Evolutionary conservation across 2,329 filamentous ascomycete genomes (phyloP).

Genomic region (Alternaria angustiovoidea): DNA sequence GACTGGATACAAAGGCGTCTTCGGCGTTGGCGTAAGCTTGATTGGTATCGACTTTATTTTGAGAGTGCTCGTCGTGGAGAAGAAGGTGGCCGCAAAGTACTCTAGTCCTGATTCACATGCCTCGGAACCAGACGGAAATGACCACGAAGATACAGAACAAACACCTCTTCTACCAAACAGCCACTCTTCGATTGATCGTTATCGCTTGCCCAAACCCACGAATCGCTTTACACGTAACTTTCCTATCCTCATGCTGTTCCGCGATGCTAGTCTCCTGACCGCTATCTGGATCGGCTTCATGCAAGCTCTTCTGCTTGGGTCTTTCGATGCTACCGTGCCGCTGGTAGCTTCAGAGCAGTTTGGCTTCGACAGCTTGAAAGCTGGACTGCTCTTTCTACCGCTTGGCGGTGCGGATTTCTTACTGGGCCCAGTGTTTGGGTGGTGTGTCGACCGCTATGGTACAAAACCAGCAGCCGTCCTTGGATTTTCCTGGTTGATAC

Average conservation of each 20-base stretch:
- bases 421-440: slow-evolving; percentile 58
- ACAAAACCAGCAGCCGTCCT: slow-evolving; percentile 54
- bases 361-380: slow-evolving; percentile 54
- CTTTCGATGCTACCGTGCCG: slow-evolving; percentile 60
- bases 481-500: slow-evolving; percentile 55
- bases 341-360: slow-evolving; percentile 55
- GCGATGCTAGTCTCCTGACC: slow-evolving; percentile 41
- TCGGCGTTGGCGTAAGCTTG: slow-evolving; percentile 63
- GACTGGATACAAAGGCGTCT: slow-evolving; percentile 66
- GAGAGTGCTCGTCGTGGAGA: slow-evolving; percentile 69
- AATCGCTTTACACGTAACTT: slow-evolving; percentile 52
- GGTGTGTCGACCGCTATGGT: slow-evolving; percentile 57
- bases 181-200: slow-evolving; percentile 41
- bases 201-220: slow-evolving; percentile 55
- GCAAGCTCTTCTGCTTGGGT: slow-evolving; percentile 50
- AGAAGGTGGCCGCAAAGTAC: slow-evolving; percentile 63
- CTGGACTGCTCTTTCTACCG: slow-evolving; percentile 58
- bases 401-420: slow-evolving; percentile 56
- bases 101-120: slow-evolving; percentile 17
- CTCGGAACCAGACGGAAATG: slow-evolving; percentile 12
- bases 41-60: slow-evolving; percentile 67
- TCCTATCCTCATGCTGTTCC: slow-evolving; percentile 58
- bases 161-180: slow-evolving; percentile 32
- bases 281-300: slow-evolving; percentile 45
- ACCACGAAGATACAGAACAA: slow-evolving; percentile 31